These are phyloP conservation scores for Malassezia cuniculi DNA, from an alignment of 1,284 basidiomycete genomes.

Conservation along the genomic window DNA sequence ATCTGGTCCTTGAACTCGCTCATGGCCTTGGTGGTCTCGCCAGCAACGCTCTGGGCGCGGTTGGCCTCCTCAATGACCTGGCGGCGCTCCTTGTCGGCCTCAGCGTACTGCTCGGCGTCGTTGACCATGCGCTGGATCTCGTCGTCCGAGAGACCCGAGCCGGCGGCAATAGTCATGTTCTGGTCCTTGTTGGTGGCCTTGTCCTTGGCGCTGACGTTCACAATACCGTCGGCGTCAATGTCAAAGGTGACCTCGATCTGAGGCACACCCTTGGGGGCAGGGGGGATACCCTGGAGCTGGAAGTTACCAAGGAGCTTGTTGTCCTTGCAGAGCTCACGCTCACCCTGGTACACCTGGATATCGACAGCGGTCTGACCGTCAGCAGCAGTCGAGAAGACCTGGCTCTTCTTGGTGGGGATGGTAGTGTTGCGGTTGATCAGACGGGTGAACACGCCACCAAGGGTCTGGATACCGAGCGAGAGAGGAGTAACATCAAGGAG, in stretches of 20 bases:
- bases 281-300: slow-evolving; percentile 93
- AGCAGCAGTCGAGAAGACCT: slow-evolving; percentile 90
- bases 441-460: slow-evolving; percentile 93
- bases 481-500: slow-evolving; percentile 90
- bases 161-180: slow-evolving; percentile 91
- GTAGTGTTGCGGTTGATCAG: slow-evolving; percentile 78
- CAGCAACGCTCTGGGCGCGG: slow-evolving; percentile 84
- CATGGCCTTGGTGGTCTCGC: slow-evolving; percentile 94
- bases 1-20: slow-evolving; percentile 95
- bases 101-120: slow-evolving; percentile 80
- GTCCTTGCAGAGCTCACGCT: slow-evolving; percentile 90
- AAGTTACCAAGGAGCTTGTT: slow-evolving; percentile 99
- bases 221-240: slow-evolving; percentile 94
- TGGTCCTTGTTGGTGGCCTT: slow-evolving; percentile 96
- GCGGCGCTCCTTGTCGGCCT: slow-evolving; percentile 61
- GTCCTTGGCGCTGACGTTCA: slow-evolving; percentile 90
- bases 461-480: slow-evolving; percentile 88
- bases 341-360: slow-evolving; percentile 85
- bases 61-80: slow-evolving; percentile 89
- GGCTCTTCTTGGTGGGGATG: slow-evolving; percentile 98
- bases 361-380: slow-evolving; percentile 66
- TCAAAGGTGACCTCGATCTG: slow-evolving; percentile 99
- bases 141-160: slow-evolving; percentile 85
- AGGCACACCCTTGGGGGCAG: slow-evolving; percentile 92
- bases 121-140: slow-evolving; percentile 96